Evolutionary conservation across 441 rosid species (phyloP), one percentile per base, ranked within the genome.

Genomic region (Corymbia calophylla): DNA sequence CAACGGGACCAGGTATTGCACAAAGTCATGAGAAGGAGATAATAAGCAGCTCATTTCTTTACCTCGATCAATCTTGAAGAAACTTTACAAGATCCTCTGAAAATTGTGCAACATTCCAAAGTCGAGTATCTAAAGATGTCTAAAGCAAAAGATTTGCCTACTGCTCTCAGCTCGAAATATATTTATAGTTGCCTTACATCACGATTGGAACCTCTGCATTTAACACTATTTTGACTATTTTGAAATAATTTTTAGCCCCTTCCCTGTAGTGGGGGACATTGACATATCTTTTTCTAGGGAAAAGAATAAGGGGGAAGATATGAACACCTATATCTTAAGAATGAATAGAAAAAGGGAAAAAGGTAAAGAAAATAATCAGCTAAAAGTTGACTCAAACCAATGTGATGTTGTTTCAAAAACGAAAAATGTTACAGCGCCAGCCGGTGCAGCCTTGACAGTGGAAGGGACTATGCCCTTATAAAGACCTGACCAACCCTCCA

Each of bases 361-460:
- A 62, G 55, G 12, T 2, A 31, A 85, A 19, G 87, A 49, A 21
- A 35, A 27, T 6, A 55, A 87, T 94, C 92, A 93, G 89, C 92
- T 93, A 89, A 73, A 88, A 87, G 87, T 73, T 27, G 98, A 95
- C 89, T 97, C 98, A 88, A 98, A 93, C 99, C 97, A 97, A 90
- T 96, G 98, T 9, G 98, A 96, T 27, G 95, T 91, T 32, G 89
- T 89, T 92, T 98, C 99, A 58, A 94, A 97, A 86, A 96, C 98
- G 88, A 96, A 96, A 89, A 98, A 98, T 53, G 99, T 98, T 56
- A 98, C 98, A 55, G 99, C 99, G 88, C 99, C 97, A 58, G 99
- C 99, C 47, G 99, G 99, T 68, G 99, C 99, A 89, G 99, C 99
- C 94, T 98, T 98, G 90, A 97, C 90, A n/a, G 98, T 96, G 87